These are phyloP conservation scores for Meyerozyma athensensis DNA, from an alignment of 1,139 yeast genomes.

Conservation along the genomic window DNA sequence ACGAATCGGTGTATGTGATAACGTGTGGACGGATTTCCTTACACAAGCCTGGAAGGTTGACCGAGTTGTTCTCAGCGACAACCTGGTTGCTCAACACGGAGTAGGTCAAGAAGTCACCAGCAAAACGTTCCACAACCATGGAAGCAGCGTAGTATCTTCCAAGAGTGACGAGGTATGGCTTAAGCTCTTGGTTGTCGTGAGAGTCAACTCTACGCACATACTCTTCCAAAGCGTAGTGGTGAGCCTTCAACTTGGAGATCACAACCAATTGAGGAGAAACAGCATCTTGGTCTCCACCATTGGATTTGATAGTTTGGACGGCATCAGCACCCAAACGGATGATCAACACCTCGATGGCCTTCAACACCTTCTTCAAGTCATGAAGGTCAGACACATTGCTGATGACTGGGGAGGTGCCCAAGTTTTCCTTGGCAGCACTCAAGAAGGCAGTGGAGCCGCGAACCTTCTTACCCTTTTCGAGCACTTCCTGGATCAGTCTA, in stretches of 20 bases:
- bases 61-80: constrained; percentile 28
- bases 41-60: constrained; percentile 32
- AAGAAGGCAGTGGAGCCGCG: constrained; percentile 38
- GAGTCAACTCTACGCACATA: constrained; percentile 13
- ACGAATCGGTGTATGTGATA: constrained; percentile 44
- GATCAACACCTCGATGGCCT: constrained; percentile 40
- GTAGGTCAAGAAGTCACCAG: constrained; percentile 39
- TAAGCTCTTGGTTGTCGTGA: constrained; percentile 17
- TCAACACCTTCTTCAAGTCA: constrained; percentile 29
- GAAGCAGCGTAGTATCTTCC: constrained; percentile 20
- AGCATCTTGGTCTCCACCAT: constrained; percentile 32
- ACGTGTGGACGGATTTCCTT: constrained; percentile 40
- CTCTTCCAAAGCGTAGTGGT: constrained; percentile 22
- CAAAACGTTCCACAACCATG: constrained; percentile 32
- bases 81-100: constrained; percentile 30
- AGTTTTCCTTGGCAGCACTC: constrained; percentile 29
- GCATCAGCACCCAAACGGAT: constrained; percentile 31
- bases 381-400: constrained; percentile 24
- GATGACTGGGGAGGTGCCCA: constrained; percentile 26
- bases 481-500: constrained; percentile 27
- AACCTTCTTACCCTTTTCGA: constrained; percentile 30
- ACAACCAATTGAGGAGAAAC: constrained; percentile 23
- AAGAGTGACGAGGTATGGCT: constrained; percentile 19
- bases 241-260: constrained; percentile 22
- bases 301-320: constrained; percentile 23